These are phyloP conservation scores for Panicum virgatum DNA, from an alignment of 202 grass and related monocot genomes.

Conservation along the genomic window DNA sequence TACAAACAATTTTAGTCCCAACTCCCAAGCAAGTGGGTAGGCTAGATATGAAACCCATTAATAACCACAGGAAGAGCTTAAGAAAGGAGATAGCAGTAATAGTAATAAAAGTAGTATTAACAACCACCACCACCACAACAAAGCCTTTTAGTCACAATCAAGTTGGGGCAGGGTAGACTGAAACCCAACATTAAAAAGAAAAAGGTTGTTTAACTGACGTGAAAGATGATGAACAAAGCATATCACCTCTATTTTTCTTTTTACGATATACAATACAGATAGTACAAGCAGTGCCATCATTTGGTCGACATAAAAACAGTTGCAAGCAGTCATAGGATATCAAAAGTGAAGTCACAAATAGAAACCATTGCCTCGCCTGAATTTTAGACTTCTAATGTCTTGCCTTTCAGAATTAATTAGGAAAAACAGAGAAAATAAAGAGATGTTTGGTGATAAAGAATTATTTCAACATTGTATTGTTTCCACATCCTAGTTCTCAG, in stretches of 20 bases:
- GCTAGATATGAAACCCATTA: background rate
- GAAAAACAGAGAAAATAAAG: background rate
- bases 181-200: background rate
- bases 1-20: background rate
- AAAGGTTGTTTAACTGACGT: background rate
- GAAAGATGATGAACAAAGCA: background rate
- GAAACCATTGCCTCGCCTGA: background rate
- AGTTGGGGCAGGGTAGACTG: background rate
- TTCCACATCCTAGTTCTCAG: background rate
- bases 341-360: background rate
- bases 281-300: background rate
- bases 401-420: background rate
- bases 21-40: background rate
- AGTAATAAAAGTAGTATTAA: background rate
- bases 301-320: background rate
- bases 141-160: background rate
- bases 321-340: background rate
- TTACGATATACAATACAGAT: constrained; percentile 2
- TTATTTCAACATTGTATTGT: background rate
- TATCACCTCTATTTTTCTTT: background rate
- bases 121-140: background rate
- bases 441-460: background rate
- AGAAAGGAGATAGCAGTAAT: background rate
- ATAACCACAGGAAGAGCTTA: background rate
- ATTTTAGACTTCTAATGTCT: background rate